Evolutionary conservation across 1,284 basidiomycete species (phyloP), one percentile per base, ranked within the genome.

Genomic region (Ceratorhiza oryzae-sativae): DNA sequence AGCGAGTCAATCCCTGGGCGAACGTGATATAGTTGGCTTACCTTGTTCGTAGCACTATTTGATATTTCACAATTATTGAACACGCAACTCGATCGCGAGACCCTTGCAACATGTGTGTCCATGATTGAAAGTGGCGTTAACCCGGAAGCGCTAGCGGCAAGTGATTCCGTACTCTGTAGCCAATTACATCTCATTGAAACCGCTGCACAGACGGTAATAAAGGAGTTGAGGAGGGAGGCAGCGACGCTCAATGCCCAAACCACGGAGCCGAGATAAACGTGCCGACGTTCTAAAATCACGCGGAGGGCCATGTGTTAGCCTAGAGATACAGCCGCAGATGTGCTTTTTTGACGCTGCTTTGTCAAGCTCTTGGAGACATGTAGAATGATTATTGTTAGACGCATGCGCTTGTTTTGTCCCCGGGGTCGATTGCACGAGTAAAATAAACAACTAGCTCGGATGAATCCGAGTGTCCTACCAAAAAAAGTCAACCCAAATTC

Each of bases 121-220:
- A 87, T 95, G 86, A 91, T 95, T 77, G 93, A 95, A 79, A 88
- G 87, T 75, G 93, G 93, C 5, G 90, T 91, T 48, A 93, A 93
- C 77, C 90, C 93, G 3, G 92, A 94, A 77, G 93, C 93, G 1
- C 83, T 95, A 61, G 93, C 93, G 76, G 93, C 94, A 78, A 74
- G 89, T 85, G 27, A 32, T 20, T 58, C 3, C 15, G 27, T 25
- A 4, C 23, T 53, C 18, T 15, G 39, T 20, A 10, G 41, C 36
- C 27, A 34, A 6, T 41, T 18, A 41, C 12, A 15, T 58, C 53
- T 23, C 25, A 45, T 49, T 3, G 32, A 32, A 15, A 32, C 53
- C 25, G 53, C 36, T 42, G 23, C 10, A 20, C 49, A 72, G 71
- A 68, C 73, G 15, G 71, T 74, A 12, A 68, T 72, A 8, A 60